phyloP scores from a whole-genome alignment of 2,329 filamentous ascomycete genomes.

The Fonsecaea monophora region DNA sequence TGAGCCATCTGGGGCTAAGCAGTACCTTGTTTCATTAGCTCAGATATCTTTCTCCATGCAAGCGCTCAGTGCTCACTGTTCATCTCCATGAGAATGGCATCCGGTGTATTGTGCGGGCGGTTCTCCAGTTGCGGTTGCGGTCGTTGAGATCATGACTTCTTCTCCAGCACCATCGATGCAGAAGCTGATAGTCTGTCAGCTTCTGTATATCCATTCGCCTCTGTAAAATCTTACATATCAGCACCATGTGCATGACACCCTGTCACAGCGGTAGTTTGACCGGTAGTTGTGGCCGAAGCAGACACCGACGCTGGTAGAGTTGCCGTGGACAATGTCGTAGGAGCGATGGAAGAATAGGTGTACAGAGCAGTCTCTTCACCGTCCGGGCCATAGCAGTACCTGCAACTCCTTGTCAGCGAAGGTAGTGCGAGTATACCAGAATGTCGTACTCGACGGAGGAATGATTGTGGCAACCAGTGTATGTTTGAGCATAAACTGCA shows the following conservation, averaged over 20 bases:
- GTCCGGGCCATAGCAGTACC: slow-evolving; percentile 44
- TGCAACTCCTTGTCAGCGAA: slow-evolving; percentile 8
- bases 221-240: slow-evolving; percentile 47
- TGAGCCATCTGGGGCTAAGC: slow-evolving; percentile 64
- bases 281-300: slow-evolving; percentile 43
- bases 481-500: slow-evolving; percentile 21
- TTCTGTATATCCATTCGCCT: neutral
- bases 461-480: slow-evolving; percentile 45
- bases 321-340: slow-evolving; percentile 29
- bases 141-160: slow-evolving; percentile 49
- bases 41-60: too few relatives aligned
- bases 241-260: slow-evolving; percentile 60
- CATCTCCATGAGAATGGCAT: slow-evolving; percentile 67
- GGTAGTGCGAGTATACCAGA: neutral
- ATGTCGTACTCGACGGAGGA: slow-evolving; percentile 42
- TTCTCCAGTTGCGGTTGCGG: slow-evolving; percentile 62
- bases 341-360: slow-evolving; percentile 28
- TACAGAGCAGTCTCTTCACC: slow-evolving; percentile 42
- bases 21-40: slow-evolving; percentile 51
- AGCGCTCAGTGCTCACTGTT: slow-evolving; percentile 48
- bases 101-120: slow-evolving; percentile 67
- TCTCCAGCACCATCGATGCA: slow-evolving; percentile 47
- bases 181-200: slow-evolving; percentile 27
- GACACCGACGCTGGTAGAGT: slow-evolving; percentile 37
- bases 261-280: slow-evolving; percentile 57